Evolutionary conservation across 441 rosid species (phyloP).

Genomic region (Adansonia gregorii): DNA sequence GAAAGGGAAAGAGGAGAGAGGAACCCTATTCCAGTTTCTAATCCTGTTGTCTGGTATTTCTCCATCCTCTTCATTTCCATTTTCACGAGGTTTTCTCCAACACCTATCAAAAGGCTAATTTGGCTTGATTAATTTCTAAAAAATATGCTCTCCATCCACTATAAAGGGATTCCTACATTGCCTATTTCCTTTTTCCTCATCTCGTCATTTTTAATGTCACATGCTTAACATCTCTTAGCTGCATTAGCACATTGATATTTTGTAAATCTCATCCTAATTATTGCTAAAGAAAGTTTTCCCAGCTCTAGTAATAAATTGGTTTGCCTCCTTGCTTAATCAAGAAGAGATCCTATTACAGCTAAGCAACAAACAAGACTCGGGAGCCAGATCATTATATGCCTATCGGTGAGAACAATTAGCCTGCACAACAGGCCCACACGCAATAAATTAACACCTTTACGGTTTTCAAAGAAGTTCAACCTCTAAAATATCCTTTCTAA

Average conservation of each 20-base stretch:
- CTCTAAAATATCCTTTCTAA: neutral
- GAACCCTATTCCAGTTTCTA: conserved; percentile 3
- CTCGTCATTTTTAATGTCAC: neutral
- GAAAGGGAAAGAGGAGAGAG: neutral
- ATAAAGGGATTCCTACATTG: neutral
- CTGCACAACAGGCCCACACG: neutral
- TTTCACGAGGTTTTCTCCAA: neutral
- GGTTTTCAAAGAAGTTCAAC: neutral
- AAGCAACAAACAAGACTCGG: neutral
- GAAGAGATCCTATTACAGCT: neutral
- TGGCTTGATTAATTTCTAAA: neutral
- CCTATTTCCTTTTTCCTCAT: neutral
- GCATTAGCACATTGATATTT: neutral
- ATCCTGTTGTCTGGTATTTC: neutral
- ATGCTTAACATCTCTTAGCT: neutral
- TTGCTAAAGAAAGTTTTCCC: neutral
- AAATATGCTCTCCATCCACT: conserved; percentile 1
- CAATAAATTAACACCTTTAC: neutral
- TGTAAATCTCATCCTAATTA: neutral
- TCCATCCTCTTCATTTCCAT: neutral
- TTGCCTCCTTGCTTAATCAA: neutral
- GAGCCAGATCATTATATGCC: neutral
- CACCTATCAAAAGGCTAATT: neutral
- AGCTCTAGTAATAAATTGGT: neutral
- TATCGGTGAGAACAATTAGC: neutral